A percentile compares a stretch with the other conserved stretches of the same genome.
Conservation (phyloP, 495 filamentous ascomycete species). For the Tuber calosporum region DNA sequence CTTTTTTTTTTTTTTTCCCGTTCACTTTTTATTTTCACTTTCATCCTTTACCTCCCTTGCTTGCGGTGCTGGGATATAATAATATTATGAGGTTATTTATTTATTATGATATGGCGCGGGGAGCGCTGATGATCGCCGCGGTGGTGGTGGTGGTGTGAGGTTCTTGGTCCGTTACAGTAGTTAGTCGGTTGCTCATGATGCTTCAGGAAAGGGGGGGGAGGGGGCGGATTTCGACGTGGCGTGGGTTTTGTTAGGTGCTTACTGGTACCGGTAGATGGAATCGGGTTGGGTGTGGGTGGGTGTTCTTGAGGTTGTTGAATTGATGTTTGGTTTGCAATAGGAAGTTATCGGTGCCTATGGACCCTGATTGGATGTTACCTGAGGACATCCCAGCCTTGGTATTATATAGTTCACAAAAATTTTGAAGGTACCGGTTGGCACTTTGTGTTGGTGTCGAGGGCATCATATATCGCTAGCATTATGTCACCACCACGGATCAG, state of each 20-base stretch:
- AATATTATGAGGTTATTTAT: neutral
- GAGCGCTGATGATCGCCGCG: neutral
- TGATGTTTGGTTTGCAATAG: constrained; percentile 1
- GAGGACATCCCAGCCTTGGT: neutral
- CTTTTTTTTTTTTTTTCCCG: neutral
- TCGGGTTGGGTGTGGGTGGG: neutral
- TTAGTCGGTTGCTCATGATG: neutral
- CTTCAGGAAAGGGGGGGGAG: neutral
- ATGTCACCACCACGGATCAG: neutral
- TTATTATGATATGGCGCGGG: neutral
- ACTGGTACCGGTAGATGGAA: neutral
- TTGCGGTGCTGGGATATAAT: neutral
- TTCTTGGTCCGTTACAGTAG: neutral
- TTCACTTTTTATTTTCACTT: neutral
- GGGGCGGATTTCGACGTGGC: neutral
- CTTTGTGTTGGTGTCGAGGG: neutral
- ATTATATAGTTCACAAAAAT: neutral
- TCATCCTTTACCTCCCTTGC: neutral
- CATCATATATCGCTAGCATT: neutral
- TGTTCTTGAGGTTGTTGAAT: neutral
- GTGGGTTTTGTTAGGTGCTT: neutral
- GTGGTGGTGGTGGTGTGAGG: neutral
- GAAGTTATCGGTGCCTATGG: neutral
- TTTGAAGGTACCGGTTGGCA: neutral
- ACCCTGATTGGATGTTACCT: neutral